Base-by-base conservation (phyloP, 2,329 filamentous ascomycete species). In the Pochonia chlamydosporia region DNA sequence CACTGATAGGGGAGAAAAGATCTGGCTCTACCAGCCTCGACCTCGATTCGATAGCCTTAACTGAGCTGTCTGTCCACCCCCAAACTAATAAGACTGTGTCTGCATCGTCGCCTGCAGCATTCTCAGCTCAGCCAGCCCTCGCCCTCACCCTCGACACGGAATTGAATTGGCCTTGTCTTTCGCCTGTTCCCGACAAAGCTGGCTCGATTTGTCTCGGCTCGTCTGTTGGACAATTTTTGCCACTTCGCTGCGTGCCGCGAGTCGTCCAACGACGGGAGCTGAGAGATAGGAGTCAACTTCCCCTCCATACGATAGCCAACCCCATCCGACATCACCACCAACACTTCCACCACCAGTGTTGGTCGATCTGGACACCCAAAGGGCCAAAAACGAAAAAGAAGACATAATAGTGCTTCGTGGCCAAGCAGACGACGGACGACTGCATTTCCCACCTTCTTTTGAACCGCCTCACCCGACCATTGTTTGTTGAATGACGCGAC, bases 401-500 rank as follows among this genome's bases (percentile, higher is more conserved):
- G 13, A 14, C 6, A 33, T 14, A 14, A 20, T 9, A 18, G 20
- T n/a, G n/a, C n/a, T n/a, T n/a, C n/a, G n/a, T n/a, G n/a, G n/a
- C 28, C 28, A 31, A 31, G n/a, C 31, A 40, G 46, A 25, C 37
- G 30, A 25, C 16, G 26, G 26, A 3, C 39, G 4, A 13, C 20
- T 26, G 13, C 40, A 14, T 42, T 43, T 39, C 20, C 21, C 30
- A 18, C 11, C 36, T 21, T 35, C 30, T 33, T 9, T 42, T 31
- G 35, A 8, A 42, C 18, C 20, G 25, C 28, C 46, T 45, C 46
- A 43, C 35, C 26, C 33, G 30, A 33, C n/a, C 44, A n/a, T 45
- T 49, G 44, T 45, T 44, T 43, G 41, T 49, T 47, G 51, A 40
- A 49, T 43, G 47, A 52, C 50, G 48, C 52, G 46, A 50, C 40